Base-by-base conservation (phyloP, 768 basidiomycete species). In the Sporobolomyces phaffii region DNA sequence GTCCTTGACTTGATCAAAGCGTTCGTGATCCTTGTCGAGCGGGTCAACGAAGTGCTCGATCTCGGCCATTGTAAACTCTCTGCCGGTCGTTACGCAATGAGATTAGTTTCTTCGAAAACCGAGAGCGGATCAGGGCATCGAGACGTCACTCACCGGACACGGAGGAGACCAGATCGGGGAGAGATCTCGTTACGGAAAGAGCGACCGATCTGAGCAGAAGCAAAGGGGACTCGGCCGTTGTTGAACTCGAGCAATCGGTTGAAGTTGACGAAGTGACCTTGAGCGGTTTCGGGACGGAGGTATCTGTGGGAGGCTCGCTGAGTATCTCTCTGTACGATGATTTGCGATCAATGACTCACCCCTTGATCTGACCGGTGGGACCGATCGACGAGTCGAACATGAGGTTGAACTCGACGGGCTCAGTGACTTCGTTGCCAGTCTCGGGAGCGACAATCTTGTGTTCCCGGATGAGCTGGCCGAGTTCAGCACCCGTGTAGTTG, bases 11-110 rank as follows among this genome's bases (percentile, higher is more conserved):
- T 93, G 89, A 52, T 77, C 75, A 81, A 98, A 99, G n/a, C 86
- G 84, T 29, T 82, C 80, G 78, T 98, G 96, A 8, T 78, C 80
- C 80, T 98, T 99, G 80, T 96, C 86, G 47, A 83, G 82, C 18
- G 96, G 96, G 81, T 98, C 96, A 73, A 99, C 96, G 71, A 82
- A 99, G 81, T 99, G 96, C 80, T 99, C 96, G 76, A 99, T 96
- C 81, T 99, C 96, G 50, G 92, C 96, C 94, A 98, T 96, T 15
- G 91, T 96, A 80, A 98, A 99, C 78, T 99, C 96, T 72, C 80
- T 79, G 60, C 9, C 22, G 7, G 45, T 20, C 29, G 31, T n/a
- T n/a, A n/a, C n/a, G n/a, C n/a, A n/a, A n/a, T n/a, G n/a, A n/a
- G n/a, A n/a, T n/a, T n/a, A n/a, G n/a, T n/a, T n/a, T n/a, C n/a